Evolutionary conservation across 495 filamentous ascomycete genomes (phyloP), one percentile per base, ranked within the genome.

Genomic region (Apodospora peruviana): DNA sequence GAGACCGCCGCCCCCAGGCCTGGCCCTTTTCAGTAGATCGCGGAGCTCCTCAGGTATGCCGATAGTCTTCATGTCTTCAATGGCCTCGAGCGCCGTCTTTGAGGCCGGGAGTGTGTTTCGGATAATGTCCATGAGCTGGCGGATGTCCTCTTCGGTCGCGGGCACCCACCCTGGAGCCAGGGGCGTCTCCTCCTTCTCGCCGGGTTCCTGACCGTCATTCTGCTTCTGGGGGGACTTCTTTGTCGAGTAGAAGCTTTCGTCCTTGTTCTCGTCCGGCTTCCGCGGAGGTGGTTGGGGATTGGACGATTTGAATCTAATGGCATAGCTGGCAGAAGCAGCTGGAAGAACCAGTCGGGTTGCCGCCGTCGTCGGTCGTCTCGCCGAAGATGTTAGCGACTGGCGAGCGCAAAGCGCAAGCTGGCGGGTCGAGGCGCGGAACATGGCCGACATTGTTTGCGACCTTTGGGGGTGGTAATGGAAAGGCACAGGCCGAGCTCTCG

Each of bases 1-100:
- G 79, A 42, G 80, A 73, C 18, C 87, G 55, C 45, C 76, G n/a
- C n/a, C 76, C 11, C 76, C 74, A 57, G 82, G 84, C 46, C 79
- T 55, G 40, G 84, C 69, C 57, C 84, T 91, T 10, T 32, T 34
- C 8, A 68, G 40, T 10, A 73, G 21, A 4, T 67, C 58, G n/a
- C 55, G 19, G 9, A 71, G 40, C 32, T 51, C 48, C 19, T 50
- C 24, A 11, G 70, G 70, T 3, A 57, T 52, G 2, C 70, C 70
- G 7, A 43, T 44, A 10, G 27, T 44, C 24, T 47, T 57, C 5
- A 24, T 0, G 37, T 23, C 4, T 1, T 61, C 4, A 1, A 60
- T 2, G 0, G 46, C n/a, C 7, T 40, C 43, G 7, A 54, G 19
- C 8, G 16, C 17, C 2, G 29, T 19, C 40, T 45, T 45, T 45